Base-by-base conservation (phyloP, 345 rosid genomes). In the Adansonia digitata region DNA sequence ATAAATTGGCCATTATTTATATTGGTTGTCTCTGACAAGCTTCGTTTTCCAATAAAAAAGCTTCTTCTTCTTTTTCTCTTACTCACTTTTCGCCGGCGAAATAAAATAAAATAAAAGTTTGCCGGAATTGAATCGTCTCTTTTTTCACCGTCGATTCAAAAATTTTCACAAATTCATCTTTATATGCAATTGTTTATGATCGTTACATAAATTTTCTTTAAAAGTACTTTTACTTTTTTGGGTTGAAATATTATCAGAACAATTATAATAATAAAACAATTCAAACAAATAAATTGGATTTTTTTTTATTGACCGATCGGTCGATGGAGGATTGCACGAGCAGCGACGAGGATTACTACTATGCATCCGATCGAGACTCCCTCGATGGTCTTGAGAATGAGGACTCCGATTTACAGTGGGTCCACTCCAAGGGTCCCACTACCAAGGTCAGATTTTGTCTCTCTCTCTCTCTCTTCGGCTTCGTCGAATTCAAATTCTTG, bases 351-450 rank as follows among this genome's bases (percentile, higher is more conserved):
- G 96, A 79, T 27, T 83, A 60, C 81, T 86, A 81, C 77, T 80
- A 81, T 85, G 82, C 91, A 75, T 86, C 91, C 75, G 97, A 85
- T 83, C 82, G 77, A 10, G 97, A 92, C 18, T 85, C 97, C 35
- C 85, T 85, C 11, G 84, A 88, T 37, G 94, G 85, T 37, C 69
- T 94, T 1, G 94, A 84, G 78, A 87, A 84, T 37, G 96, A 92
- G 6, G 93, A 90, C 0, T 59, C 90, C 46, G 85, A 77, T 80
- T 35, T 85, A 60, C 86, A 39, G 45, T 79, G 84, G 82, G 81
- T 34, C 27, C 78, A 86, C 14, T 72, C 88, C 39, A 83, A 77
- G 81, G 81, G 79, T 24, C 75, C 97, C 75, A 73, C 86, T 24
- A 79, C 86, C 7, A 92, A 86, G 97, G 97, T 88, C 56, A 17